These are phyloP conservation scores for Xylariaceae sp. DNA, from an alignment of 2,329 filamentous ascomycete genomes.

Conservation along the genomic window DNA sequence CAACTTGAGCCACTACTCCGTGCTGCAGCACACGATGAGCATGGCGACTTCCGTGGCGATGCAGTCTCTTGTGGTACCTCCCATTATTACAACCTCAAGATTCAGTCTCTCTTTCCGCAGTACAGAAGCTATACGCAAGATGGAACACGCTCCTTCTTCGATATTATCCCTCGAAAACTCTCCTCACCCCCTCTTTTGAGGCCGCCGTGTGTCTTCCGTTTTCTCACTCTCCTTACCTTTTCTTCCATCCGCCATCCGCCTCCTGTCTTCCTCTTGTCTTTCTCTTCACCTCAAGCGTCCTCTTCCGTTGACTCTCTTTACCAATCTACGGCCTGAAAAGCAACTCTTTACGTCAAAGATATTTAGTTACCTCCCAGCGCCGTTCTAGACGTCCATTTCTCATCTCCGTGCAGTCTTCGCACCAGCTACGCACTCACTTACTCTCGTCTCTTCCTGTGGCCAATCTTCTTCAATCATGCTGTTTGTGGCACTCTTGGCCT, in stretches of 20 bases:
- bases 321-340: neutral
- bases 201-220: neutral
- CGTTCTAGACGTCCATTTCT: neutral
- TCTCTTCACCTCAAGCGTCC: neutral
- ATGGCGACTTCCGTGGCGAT: neutral
- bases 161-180: neutral
- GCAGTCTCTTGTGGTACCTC: neutral
- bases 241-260: neutral
- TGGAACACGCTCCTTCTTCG: conserved; percentile 4
- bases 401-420: conserved; percentile 4
- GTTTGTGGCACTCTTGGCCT: conserved; percentile 19
- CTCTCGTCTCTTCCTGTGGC: neutral
- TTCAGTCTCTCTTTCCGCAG: conserved; percentile 6
- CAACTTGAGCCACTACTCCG: neutral
- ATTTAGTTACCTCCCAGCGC: conserved; percentile 6
- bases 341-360: conserved; percentile 2
- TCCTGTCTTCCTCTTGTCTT: neutral
- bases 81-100: neutral
- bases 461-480: conserved; percentile 12
- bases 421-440: neutral
- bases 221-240: neutral
- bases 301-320: neutral
- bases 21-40: neutral
- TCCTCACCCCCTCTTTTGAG: neutral
- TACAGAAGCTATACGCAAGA: neutral